These are phyloP conservation scores for Phytophthora ohioensis DNA, from an alignment of 352 stramenopile genomes.

Conservation along the genomic window DNA sequence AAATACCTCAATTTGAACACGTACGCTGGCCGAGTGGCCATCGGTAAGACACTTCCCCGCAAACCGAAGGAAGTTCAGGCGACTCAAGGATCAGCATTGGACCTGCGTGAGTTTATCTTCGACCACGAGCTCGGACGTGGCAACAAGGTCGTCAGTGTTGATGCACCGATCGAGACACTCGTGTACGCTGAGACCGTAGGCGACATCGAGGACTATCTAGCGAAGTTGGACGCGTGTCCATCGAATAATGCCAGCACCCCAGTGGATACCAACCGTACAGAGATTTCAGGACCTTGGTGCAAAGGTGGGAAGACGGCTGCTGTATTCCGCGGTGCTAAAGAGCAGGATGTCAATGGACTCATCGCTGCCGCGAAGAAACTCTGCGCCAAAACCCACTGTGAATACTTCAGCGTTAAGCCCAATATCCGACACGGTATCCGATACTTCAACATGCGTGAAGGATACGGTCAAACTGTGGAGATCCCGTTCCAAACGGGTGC, in stretches of 20 bases:
- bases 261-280: not conserved
- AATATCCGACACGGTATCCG: conserved; percentile 58
- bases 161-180: conserved; percentile 55
- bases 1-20: conserved; percentile 77
- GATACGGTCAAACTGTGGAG: conserved; percentile 48
- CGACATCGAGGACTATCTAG: conserved; percentile 54
- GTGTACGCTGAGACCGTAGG: conserved; percentile 60
- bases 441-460: conserved; percentile 75
- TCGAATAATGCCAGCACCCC: conserved; percentile 14
- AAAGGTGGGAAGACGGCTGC: conserved; percentile 52
- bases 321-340: conserved; percentile 59
- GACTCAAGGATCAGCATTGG: conserved; percentile 54
- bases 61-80: conserved; percentile 53
- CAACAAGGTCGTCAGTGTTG: conserved; percentile 65
- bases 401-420: conserved; percentile 64
- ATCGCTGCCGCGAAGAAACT: conserved; percentile 52
- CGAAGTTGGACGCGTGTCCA: conserved; percentile 45
- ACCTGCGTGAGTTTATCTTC: conserved; percentile 67
- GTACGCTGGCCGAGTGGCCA: conserved; percentile 59
- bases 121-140: conserved; percentile 66
- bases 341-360: conserved; percentile 55
- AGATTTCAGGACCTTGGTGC: conserved; percentile 41
- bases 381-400: conserved; percentile 54
- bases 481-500: conserved; percentile 61
- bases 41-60: conserved; percentile 38